Conservation (phyloP, 1,284 basidiomycete genomes). For the Trametes polyzona region DNA sequence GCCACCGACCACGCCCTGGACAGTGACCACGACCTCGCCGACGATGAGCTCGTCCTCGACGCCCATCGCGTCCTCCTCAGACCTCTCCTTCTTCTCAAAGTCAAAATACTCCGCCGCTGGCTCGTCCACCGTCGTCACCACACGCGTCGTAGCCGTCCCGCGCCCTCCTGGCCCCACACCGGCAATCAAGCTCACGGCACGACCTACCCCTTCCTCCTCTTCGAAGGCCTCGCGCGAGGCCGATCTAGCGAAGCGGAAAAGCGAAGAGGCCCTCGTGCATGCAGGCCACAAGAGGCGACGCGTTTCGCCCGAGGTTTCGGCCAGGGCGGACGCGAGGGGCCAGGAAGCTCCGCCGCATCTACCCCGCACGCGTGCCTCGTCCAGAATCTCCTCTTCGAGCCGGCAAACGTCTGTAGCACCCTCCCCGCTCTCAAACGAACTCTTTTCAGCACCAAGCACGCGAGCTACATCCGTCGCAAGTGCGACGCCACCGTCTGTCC, state of each 20-base stretch:
- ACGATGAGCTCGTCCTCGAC: constrained; percentile 27
- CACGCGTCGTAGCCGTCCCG: constrained; percentile 33
- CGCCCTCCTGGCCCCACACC: constrained; percentile 23
- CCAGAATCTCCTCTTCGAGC: constrained; percentile 20
- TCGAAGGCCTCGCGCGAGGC: constrained; percentile 6
- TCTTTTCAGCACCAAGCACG: constrained; percentile 13
- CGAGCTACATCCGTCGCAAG: constrained; percentile 31
- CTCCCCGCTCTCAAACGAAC: constrained; percentile 17
- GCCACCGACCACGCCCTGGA: constrained; percentile 17
- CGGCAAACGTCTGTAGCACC: constrained; percentile 25
- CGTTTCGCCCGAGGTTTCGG: constrained; percentile 19
- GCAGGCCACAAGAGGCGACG: constrained; percentile 32
- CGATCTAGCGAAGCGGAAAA: constrained; percentile 23
- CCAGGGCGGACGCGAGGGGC: neutral
- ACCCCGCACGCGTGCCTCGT: constrained; percentile 30
- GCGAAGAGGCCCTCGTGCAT: constrained; percentile 7
- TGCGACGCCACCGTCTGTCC: constrained; percentile 38
- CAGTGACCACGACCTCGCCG: constrained; percentile 19
- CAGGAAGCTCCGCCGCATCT: too few species aligned
- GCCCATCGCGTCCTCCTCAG: constrained; percentile 21
- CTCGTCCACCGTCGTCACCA: constrained; percentile 31
- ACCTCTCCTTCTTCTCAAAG: constrained; percentile 36
- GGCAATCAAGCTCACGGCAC: constrained; percentile 29
- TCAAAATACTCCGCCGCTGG: constrained; percentile 24
- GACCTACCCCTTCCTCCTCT: constrained; percentile 26